phyloP scores from a whole-genome alignment of 768 basidiomycete genomes.

The Auriscalpium orientale region DNA sequence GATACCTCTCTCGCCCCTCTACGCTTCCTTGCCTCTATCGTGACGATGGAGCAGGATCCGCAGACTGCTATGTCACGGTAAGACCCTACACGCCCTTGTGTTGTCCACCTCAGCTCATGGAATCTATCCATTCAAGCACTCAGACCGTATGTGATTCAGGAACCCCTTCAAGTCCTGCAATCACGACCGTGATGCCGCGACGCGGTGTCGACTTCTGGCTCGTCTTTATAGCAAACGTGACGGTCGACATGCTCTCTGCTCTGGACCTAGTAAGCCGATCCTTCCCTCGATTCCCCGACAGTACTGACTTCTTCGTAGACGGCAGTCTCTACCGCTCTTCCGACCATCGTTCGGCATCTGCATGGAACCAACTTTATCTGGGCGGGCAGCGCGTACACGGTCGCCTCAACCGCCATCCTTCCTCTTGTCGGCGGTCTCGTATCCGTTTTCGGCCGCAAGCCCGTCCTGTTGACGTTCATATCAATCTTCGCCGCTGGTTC shows the following conservation, averaged over 20 bases:
- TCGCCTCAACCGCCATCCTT: slow-evolving; percentile 17
- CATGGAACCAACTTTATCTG: slow-evolving; percentile 11
- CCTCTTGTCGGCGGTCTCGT: slow-evolving; percentile 17
- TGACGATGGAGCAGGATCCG: no score
- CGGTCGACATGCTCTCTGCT: slow-evolving; percentile 20
- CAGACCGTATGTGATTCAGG: no score
- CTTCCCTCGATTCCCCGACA: no score
- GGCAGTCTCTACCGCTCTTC: slow-evolving; percentile 19
- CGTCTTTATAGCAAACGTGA: slow-evolving; percentile 18
- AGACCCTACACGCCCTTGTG: no score
- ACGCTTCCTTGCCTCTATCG: no score
- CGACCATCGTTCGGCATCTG: slow-evolving; percentile 22
- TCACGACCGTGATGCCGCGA: no score
- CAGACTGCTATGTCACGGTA: no score
- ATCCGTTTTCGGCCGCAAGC: slow-evolving; percentile 20
- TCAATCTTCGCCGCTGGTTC: slow-evolving; percentile 22
- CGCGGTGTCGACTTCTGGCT: slow-evolving; percentile 20
- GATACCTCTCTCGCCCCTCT: no score
- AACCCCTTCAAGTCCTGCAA: no score
- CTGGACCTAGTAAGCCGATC: slow-evolving; percentile 19
- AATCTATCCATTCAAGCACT: no score
- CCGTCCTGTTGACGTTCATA: slow-evolving; percentile 17
- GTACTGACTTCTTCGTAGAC: not conserved
- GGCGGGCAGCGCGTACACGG: slow-evolving; percentile 14
- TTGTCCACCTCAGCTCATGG: no score